phyloP scores from a whole-genome alignment of 2,329 filamentous ascomycete species.

The Aspergillus sp. region DNA sequence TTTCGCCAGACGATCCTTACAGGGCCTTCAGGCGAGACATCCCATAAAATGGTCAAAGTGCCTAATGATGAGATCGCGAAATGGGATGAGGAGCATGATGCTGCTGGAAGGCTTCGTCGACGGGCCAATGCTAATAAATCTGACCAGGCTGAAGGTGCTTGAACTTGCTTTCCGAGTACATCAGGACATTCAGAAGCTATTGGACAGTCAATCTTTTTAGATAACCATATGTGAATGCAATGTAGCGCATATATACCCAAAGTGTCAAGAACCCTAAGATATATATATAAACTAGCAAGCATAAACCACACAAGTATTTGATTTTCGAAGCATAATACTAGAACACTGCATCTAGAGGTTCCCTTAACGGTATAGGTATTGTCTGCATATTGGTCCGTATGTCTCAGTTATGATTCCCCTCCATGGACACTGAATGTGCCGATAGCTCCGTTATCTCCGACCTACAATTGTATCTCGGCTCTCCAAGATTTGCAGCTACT shows the following conservation, averaged over 20 bases:
- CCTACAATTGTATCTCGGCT: neutral
- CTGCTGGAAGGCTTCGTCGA: constrained; percentile 25
- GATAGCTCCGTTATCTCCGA: constrained; percentile 7
- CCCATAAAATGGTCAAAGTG: constrained; percentile 56
- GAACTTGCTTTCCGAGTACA: neutral
- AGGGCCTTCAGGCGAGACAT: constrained; percentile 50
- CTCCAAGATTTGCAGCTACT: neutral
- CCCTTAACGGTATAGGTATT: no score
- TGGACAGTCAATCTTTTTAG: no score
- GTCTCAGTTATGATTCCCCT: no score
- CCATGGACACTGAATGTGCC: neutral
- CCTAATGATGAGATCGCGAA: constrained; percentile 49
- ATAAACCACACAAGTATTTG: no score
- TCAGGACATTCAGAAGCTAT: neutral
- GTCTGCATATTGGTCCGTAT: no score
- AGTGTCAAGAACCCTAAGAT: no score
- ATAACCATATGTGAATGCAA: neutral
- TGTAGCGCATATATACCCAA: no score
- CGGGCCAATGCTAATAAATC: neutral
- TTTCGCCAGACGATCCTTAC: constrained; percentile 57
- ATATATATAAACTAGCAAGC: no score
- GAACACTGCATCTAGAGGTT: no score
- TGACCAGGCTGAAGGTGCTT: neutral
- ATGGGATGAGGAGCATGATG: constrained; percentile 64
- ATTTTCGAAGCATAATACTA: neutral